Evolutionary conservation across 306 rosid species (phyloP), one percentile per base, ranked within the genome.

Genomic region (Astragalus membranaceus): DNA sequence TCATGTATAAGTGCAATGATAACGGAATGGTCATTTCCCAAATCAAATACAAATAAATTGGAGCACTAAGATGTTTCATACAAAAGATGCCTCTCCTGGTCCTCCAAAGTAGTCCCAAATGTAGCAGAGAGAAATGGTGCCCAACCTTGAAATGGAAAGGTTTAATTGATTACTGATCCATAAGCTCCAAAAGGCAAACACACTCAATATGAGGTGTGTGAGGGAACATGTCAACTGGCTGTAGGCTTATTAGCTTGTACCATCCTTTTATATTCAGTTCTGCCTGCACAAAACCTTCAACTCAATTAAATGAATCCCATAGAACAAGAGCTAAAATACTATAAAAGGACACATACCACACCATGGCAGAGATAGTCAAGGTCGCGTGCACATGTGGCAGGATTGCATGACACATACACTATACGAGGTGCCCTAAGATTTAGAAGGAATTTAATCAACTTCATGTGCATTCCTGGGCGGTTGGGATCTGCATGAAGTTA

Each of bases 391-490:
- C 98, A 94, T 62, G 98, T 94, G 54, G 97, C 96, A 17, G 95
- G 98, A 87, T 94, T 94, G 74, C 98, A 94, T 8, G 98, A 94
- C 16, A 94, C 96, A 55, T 94, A 94, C 33, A 94, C 94, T 78
- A 94, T 76, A 59, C 90, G 89, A 11, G 88, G 87, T 3, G 84
- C 90, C 85, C 73, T 94, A 48, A 93, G 96, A 50, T 88, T 82
- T 65, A 94, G 84, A 63, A 90, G 88, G 83, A 84, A 94, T 60
- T 84, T 94, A 30, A 94, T 87, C 87, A 94, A 77, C 90, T 94
- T 94, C 95, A 90, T 85, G 90, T 88, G 97, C 98, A 94, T 90
- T 67, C 98, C 98, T 33, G 98, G 98, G 71, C 98, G 97, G 75
- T 94, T 94, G 68, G 97, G 97, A 85, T 94, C 97, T 94, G 86